Percentiles rank a stretch among this genome's conserved stretches.
phyloP scores from a whole-genome alignment of 306 rosid species.

The Lathyrus oleraceus region DNA sequence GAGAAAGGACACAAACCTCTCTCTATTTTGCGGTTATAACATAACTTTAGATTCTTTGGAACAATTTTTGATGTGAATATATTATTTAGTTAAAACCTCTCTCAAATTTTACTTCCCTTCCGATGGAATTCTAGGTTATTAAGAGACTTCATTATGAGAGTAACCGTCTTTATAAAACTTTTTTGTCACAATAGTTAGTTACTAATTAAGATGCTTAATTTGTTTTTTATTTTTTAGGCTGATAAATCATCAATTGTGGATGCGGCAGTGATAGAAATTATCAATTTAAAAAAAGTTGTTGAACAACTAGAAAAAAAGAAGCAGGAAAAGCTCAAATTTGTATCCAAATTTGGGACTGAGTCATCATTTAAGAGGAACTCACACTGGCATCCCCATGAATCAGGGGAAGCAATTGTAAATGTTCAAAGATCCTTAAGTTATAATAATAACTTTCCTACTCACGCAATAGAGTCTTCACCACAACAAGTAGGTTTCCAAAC shows the following conservation, averaged over 20 bases:
- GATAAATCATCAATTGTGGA: conserved; percentile 76
- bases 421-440: conserved; percentile 31
- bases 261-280: conserved; percentile 66
- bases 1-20: neutral
- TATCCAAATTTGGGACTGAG: neutral
- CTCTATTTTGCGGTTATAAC: no score
- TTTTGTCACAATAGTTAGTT: neutral
- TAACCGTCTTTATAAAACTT: neutral
- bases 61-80: no score
- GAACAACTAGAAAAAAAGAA: conserved; percentile 55
- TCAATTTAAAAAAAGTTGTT: conserved; percentile 40
- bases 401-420: conserved; percentile 44
- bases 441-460: neutral
- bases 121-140: no score
- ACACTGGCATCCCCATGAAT: conserved; percentile 25
- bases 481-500: conserved; percentile 46
- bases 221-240: conserved; percentile 42
- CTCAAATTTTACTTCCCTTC: no score
- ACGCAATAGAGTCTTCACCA: neutral
- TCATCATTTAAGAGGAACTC: conserved; percentile 7
- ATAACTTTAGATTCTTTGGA: no score
- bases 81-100: no score
- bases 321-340: conserved; percentile 44
- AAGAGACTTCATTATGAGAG: no score
- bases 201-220: neutral